Conservation (phyloP, 2,329 filamentous ascomycete genomes). For the Clonostachys byssicola region DNA sequence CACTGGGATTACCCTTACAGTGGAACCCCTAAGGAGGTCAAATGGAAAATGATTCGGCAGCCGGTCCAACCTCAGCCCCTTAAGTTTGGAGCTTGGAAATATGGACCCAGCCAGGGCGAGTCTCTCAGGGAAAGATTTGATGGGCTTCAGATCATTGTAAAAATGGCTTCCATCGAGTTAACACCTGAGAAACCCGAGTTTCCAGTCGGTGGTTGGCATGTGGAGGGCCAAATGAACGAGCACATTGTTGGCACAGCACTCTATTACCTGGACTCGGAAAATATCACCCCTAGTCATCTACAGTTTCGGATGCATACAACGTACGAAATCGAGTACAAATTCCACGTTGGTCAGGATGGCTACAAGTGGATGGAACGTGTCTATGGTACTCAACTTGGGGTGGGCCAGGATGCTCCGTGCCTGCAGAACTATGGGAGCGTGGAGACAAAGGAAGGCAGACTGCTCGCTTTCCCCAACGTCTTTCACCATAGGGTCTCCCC, state of each 20-base stretch:
- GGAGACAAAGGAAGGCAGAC: slow-evolving; percentile 2
- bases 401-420: too few relatives aligned
- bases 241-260: slow-evolving; percentile 7
- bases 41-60: slow-evolving; percentile 7
- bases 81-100: slow-evolving; percentile 29
- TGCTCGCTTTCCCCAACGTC: slow-evolving; percentile 4
- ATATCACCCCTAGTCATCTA: slow-evolving; percentile 26
- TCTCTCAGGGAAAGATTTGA: slow-evolving; percentile 3
- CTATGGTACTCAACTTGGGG: background rate
- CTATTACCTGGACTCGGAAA: slow-evolving; percentile 11
- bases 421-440: slow-evolving; percentile 2
- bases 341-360: slow-evolving; percentile 1
- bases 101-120: slow-evolving; percentile 5
- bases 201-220: slow-evolving; percentile 38
- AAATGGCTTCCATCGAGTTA: slow-evolving; percentile 55
- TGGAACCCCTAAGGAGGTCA: too few relatives aligned
- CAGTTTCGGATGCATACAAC: slow-evolving; percentile 3
- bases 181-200: slow-evolving; percentile 46
- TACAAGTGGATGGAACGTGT: slow-evolving; percentile 3
- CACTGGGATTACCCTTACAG: too few relatives aligned
- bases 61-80: slow-evolving; percentile 15
- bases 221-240: slow-evolving; percentile 34
- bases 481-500: slow-evolving; percentile 37
- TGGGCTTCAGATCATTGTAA: slow-evolving; percentile 57
- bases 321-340: background rate